Percentiles rank a stretch among this genome's conserved stretches.
phyloP scores from a whole-genome alignment of 805 yeast species.

The Kazachstania africana region DNA sequence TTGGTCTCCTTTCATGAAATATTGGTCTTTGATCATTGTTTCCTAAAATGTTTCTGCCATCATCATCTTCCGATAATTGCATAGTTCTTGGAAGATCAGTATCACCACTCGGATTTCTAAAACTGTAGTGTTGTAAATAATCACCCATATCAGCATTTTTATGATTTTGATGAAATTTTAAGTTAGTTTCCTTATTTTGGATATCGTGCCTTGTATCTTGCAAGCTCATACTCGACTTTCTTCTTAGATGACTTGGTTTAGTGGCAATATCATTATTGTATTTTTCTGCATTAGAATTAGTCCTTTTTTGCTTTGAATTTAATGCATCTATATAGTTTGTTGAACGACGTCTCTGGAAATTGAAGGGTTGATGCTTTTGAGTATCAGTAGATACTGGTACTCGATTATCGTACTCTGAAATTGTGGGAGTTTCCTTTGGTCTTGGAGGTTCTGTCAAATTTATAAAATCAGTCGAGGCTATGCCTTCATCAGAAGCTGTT shows the following conservation, averaged over 20 bases:
- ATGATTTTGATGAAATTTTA: neutral
- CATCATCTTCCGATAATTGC: conserved; percentile 1
- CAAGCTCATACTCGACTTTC: conserved; percentile 6
- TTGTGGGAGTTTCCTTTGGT: conserved; percentile 12
- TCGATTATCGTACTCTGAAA: conserved; percentile 2
- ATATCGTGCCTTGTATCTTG: conserved; percentile 8
- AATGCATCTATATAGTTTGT: conserved; percentile 15
- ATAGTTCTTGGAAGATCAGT: neutral
- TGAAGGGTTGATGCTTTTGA: neutral
- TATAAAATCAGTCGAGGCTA: conserved; percentile 11
- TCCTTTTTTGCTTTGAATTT: neutral
- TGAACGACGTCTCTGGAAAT: conserved; percentile 8
- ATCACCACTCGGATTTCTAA: too few species aligned
- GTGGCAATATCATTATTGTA: conserved; percentile 1
- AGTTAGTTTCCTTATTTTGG: conserved; percentile 1
- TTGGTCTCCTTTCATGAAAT: conserved; percentile 14
- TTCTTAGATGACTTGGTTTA: conserved; percentile 2
- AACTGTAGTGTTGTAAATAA: neutral
- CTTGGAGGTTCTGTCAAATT: conserved; percentile 14
- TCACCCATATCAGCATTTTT: conserved; percentile 9
- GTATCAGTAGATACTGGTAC: neutral
- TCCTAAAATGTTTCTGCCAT: neutral
- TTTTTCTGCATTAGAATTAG: neutral
- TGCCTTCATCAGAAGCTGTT: too few species aligned
- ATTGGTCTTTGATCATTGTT: neutral